phyloP scores from a whole-genome alignment of 2,329 filamentous ascomycete species.

The Pyrenochaeta sp. region DNA sequence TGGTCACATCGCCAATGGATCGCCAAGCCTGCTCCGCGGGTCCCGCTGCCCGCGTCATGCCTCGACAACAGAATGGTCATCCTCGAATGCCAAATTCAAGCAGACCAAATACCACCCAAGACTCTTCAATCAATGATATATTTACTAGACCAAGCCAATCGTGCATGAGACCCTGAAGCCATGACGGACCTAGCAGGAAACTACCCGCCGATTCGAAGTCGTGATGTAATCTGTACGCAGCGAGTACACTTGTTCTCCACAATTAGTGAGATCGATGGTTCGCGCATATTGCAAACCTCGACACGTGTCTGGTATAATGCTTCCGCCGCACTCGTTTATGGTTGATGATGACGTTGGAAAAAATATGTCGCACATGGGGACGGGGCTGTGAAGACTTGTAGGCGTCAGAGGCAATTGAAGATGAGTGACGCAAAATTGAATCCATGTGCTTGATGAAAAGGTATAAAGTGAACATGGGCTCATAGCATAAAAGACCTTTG shows the following conservation, averaged over 20 bases:
- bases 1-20: background rate
- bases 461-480: background rate
- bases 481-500: background rate
- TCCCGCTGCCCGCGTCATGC: background rate
- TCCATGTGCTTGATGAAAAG: background rate
- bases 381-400: constrained; percentile 2
- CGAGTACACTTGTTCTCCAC: background rate
- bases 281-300: background rate
- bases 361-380: background rate
- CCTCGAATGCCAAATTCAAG: background rate
- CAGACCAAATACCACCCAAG: background rate
- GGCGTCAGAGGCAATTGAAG: constrained; percentile 1
- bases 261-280: background rate
- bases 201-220: background rate
- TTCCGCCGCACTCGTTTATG: background rate
- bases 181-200: background rate
- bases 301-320: background rate
- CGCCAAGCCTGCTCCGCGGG: background rate
- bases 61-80: background rate
- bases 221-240: constrained; percentile 2
- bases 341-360: background rate
- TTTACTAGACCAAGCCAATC: background rate
- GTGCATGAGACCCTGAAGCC: background rate
- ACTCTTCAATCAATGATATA: too few species aligned
- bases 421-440: background rate